A percentile compares a stretch with the other conserved stretches of the same genome.
Evolutionary conservation across 345 rosid genomes (phyloP).

Genomic region (Pistacia atlantica): DNA sequence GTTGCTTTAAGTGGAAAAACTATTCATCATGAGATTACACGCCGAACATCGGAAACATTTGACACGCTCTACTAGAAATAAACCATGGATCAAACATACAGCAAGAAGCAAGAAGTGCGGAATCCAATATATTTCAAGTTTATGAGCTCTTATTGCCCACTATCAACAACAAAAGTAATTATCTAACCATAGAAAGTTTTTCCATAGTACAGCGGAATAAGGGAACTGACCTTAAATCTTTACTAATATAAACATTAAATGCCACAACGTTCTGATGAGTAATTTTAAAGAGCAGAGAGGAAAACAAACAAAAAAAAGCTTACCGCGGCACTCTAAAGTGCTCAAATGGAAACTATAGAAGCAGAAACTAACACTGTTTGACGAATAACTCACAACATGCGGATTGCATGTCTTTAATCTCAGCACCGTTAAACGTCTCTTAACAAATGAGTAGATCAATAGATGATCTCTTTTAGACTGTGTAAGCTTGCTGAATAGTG

Average conservation of each 20-base stretch:
- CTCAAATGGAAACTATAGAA: not conserved
- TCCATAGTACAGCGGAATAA: not conserved
- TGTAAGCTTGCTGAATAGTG: slow-evolving; percentile 97
- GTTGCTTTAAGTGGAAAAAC: no score
- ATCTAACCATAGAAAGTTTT: not conserved
- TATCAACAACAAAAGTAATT: slow-evolving; percentile 1
- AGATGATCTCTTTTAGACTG: slow-evolving; percentile 48
- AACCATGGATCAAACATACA: not conserved
- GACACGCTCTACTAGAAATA: not conserved
- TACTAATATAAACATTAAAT: slow-evolving; percentile 19
- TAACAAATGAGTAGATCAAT: not conserved
- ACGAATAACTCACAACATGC: slow-evolving; percentile 6
- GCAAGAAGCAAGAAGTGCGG: not conserved
- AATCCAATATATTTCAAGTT: not conserved
- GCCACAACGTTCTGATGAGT: slow-evolving; percentile 6
- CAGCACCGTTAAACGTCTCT: not conserved
- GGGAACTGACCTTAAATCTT: not conserved
- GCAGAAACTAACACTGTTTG: not conserved
- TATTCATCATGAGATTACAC: no score
- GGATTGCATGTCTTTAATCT: slow-evolving; percentile 24
- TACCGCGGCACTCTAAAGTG: slow-evolving; percentile 5
- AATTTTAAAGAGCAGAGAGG: not conserved
- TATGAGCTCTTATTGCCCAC: slow-evolving; percentile 8
- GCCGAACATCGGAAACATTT: no score
- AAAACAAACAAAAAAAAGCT: not conserved